phyloP scores from a whole-genome alignment of 2,329 filamentous ascomycete species.

The Clonostachys sp. region DNA sequence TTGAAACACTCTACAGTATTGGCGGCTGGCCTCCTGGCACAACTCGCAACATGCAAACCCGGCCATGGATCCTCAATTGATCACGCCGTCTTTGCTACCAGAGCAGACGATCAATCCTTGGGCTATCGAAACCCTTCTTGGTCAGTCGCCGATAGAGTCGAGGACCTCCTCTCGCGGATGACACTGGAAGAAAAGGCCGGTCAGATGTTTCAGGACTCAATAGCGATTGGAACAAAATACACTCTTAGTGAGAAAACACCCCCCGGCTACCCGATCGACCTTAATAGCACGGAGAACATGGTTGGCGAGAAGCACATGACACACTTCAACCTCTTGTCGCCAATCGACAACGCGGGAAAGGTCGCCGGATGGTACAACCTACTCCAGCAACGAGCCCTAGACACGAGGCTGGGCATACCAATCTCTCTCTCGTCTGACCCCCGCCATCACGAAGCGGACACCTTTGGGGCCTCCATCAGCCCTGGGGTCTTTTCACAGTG shows the following conservation, averaged over 20 bases:
- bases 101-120: too few species aligned
- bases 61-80: too few species aligned
- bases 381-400: constrained; percentile 33
- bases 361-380: constrained; percentile 32
- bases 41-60: too few species aligned
- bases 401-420: constrained; percentile 41
- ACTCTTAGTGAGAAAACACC: constrained; percentile 3
- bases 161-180: constrained; percentile 39
- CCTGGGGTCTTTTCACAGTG: constrained; percentile 42
- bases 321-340: constrained; percentile 41
- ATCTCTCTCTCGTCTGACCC: constrained; percentile 43
- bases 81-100: too few species aligned
- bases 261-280: too few species aligned
- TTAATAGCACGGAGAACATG: constrained; percentile 4
- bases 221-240: constrained; percentile 17
- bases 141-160: constrained; percentile 37
- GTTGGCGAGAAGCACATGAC: constrained; percentile 18
- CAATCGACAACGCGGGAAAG: constrained; percentile 27
- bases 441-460: constrained; percentile 35
- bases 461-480: constrained; percentile 32
- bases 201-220: constrained; percentile 36
- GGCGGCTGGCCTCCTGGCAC: too few species aligned
- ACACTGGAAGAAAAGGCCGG: constrained; percentile 42
- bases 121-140: constrained; percentile 22
- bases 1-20: too few species aligned